These are phyloP conservation scores for Mycosarcoma mackinlayi DNA, from an alignment of 1,284 basidiomycete genomes.

Conservation along the genomic window DNA sequence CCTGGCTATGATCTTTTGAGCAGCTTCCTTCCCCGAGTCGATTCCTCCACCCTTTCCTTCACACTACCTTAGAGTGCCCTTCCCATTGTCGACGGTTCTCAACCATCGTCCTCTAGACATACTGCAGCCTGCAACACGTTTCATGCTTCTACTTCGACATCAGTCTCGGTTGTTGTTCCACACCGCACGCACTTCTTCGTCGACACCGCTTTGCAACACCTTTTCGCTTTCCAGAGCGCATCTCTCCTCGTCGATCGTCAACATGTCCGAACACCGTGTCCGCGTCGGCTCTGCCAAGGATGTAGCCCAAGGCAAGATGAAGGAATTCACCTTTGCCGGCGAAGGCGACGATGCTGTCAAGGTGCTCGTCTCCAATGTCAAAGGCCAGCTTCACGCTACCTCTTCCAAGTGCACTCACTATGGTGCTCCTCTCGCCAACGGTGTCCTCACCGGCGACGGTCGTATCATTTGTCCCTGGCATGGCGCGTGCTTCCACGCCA, in stretches of 20 bases:
- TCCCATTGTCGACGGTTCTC: neutral
- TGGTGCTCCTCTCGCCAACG: conserved; percentile 82
- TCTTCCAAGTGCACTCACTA: conserved; percentile 90
- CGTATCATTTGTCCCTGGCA: conserved; percentile 87
- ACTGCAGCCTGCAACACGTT: no score
- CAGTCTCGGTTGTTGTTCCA: conserved; percentile 28
- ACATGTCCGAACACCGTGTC: conserved; percentile 44
- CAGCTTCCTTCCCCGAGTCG: no score
- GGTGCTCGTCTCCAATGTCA: conserved; percentile 78
- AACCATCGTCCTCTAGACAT: no score
- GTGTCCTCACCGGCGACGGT: conserved; percentile 82
- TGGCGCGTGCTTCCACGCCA: conserved; percentile 88
- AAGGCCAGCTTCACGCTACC: conserved; percentile 77
- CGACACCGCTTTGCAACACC: neutral
- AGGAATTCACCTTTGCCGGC: conserved; percentile 81
- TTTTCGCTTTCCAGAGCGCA: neutral
- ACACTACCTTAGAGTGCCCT: no score
- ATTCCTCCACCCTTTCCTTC: no score
- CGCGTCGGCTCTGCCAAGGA: conserved; percentile 46
- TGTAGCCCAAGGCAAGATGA: conserved; percentile 67
- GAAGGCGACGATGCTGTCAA: conserved; percentile 74
- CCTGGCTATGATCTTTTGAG: no score
- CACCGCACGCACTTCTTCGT: conserved; percentile 12
- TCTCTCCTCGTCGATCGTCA: conserved; percentile 18
- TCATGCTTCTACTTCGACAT: conserved; percentile 36